phyloP scores from a whole-genome alignment of 768 basidiomycete genomes.

The Boletus sp. region DNA sequence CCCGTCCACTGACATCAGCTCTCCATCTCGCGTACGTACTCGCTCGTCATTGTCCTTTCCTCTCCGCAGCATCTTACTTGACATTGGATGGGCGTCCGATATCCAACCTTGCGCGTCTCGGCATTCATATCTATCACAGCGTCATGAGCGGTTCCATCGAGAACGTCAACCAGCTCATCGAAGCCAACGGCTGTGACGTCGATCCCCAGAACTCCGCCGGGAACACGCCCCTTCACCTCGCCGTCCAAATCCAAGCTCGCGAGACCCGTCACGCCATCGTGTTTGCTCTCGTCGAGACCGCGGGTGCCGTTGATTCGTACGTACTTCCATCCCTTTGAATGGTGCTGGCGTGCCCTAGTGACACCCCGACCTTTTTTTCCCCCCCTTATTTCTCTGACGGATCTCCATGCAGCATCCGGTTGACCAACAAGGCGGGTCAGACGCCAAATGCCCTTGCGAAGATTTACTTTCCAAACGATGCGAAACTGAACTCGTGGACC shows the following conservation, averaged over 20 bases:
- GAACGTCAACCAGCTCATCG: slow-evolving; percentile 23
- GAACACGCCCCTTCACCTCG: slow-evolving; percentile 29
- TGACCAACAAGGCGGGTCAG: slow-evolving; percentile 26
- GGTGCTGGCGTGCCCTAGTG: too few species aligned
- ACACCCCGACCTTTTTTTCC: not conserved
- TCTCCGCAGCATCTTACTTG: not conserved
- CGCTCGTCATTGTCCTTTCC: not conserved
- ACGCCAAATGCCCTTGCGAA: slow-evolving; percentile 23
- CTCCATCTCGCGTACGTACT: slow-evolving; percentile 31
- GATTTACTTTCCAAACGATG: slow-evolving; percentile 21
- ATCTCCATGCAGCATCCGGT: slow-evolving; percentile 15
- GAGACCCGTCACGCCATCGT: slow-evolving; percentile 20
- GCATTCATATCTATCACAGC: slow-evolving; percentile 2
- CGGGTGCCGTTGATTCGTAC: slow-evolving; percentile 25
- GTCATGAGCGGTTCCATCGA: slow-evolving; percentile 15
- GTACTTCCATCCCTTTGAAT: not conserved
- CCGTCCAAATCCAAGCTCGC: slow-evolving; percentile 17
- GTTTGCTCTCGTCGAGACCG: slow-evolving; percentile 19
- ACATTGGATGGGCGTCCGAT: not conserved
- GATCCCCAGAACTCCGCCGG: slow-evolving; percentile 24
- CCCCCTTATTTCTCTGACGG: not conserved
- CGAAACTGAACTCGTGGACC: slow-evolving; percentile 15
- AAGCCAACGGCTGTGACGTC: slow-evolving; percentile 28
- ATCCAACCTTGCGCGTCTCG: not conserved
- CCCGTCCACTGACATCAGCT: slow-evolving; percentile 12